These are phyloP conservation scores for Periconia sp. DNA, from an alignment of 2,329 filamentous ascomycete species.

Conservation along the genomic window DNA sequence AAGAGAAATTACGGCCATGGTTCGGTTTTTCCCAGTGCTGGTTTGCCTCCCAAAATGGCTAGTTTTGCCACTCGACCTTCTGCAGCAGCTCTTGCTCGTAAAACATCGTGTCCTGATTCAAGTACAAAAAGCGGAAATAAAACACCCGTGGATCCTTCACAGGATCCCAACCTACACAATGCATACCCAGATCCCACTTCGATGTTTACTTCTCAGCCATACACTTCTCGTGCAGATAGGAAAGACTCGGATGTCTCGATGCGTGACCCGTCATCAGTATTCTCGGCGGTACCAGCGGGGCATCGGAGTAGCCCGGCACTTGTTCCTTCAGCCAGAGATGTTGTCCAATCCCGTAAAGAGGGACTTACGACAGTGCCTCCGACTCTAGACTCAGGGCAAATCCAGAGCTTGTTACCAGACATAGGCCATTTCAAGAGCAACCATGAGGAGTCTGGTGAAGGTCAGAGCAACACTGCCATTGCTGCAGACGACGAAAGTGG, in stretches of 20 bases:
- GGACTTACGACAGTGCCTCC: background rate
- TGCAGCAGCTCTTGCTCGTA: constrained; percentile 26
- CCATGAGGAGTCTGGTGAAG: background rate
- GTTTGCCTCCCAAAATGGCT: constrained; percentile 16
- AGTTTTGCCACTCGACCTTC: constrained; percentile 21
- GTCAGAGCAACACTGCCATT: constrained; percentile 8
- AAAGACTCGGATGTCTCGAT: constrained; percentile 24
- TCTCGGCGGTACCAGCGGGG: constrained; percentile 13
- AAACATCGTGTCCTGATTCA: constrained; percentile 25
- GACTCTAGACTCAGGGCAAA: constrained; percentile 15
- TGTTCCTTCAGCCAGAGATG: constrained; percentile 11
- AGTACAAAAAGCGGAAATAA: background rate
- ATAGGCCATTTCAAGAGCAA: background rate
- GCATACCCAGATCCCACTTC: background rate
- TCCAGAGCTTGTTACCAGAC: constrained; percentile 16
- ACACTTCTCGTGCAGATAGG: background rate
- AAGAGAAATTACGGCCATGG: constrained; percentile 50
- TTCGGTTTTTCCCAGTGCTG: background rate
- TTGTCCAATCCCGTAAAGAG: constrained; percentile 32
- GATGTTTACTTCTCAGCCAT: background rate
- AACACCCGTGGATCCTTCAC: background rate
- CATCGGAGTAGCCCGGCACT: constrained; percentile 17
- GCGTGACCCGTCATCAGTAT: constrained; percentile 20
- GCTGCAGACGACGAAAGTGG: constrained; percentile 24
- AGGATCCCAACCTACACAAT: constrained; percentile 1